Base-by-base conservation (phyloP, 768 basidiomycete genomes). In the Pulveroboletus ravenelii region DNA sequence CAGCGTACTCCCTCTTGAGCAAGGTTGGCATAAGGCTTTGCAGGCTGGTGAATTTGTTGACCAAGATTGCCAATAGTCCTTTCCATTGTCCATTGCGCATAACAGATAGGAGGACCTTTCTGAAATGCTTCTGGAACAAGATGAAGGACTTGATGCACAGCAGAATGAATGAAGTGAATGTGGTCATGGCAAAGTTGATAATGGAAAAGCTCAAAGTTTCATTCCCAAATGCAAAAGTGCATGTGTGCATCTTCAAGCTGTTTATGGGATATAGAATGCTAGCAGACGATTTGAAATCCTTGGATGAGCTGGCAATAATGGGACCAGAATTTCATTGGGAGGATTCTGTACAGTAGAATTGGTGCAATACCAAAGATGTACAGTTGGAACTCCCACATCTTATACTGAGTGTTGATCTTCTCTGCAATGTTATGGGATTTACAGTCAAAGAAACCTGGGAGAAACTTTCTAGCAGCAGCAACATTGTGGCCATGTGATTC, bases 141-240 rank as follows among this genome's bases (percentile, higher is more conserved):
- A 6, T 27, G 25, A 6, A 27, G 1, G 25, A 27, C 6, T 6
- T 27, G 25, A 6, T 27, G 25, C 6, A 31, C 10, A 10, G 30
- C 12, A 3, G 30, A 7, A 31, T 6, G 12, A 10, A 31, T 3
- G 10, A 31, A 31, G 30, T 31, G 30, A 6, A 31, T 31, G 30
- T 7, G 12, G 3, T 31, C 30, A 31, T 31, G 30, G 3, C 12
- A 6, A 1, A 31, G 30, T 12, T 31, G 59, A 43, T 59, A 59
- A 41, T 72, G 72, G 0, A 68, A 10, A 0, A 25, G n/a, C 42
- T 73, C 65, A 27, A 64, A 73, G 1, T 69, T 68, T 1, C 40
- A 40, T 7, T 62, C 47, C 55, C 68, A 72, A 5, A 58, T 40
- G 10, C 50, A 48, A 1, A 70, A 47, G 1, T 58, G 45, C 0